Evolutionary conservation across 306 rosid genomes (phyloP).

Genomic region (Cucumis melo): DNA sequence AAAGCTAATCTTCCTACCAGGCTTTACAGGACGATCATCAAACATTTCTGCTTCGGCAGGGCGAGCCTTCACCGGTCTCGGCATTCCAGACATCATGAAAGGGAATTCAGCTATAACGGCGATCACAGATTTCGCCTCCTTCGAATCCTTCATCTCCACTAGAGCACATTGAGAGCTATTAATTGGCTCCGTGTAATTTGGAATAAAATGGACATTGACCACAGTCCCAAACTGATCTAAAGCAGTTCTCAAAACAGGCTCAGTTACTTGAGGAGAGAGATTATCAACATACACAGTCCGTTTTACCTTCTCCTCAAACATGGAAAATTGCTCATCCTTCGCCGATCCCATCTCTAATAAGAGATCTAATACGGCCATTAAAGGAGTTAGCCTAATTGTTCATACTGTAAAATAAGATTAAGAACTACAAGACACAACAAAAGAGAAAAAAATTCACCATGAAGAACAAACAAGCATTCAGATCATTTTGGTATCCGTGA

Average conservation of each 20-base stretch:
- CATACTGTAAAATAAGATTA: neutral
- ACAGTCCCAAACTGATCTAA: constrained; percentile 62
- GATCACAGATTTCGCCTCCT: constrained; percentile 36
- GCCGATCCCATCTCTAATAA: constrained; percentile 32
- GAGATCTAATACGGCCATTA: neutral
- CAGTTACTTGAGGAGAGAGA: constrained; percentile 66
- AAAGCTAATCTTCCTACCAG: constrained; percentile 29
- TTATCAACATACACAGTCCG: constrained; percentile 64
- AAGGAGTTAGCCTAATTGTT: neutral
- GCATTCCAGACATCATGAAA: constrained; percentile 89
- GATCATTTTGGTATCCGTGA: neutral
- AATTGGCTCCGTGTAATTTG: constrained; percentile 41
- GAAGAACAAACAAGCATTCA: neutral
- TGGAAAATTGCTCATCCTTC: constrained; percentile 29
- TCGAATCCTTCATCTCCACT: constrained; percentile 50
- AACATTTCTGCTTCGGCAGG: constrained; percentile 53
- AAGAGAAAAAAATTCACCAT: neutral
- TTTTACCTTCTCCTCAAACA: constrained; percentile 47
- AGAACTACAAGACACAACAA: neutral
- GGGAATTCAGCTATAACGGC: constrained; percentile 21
- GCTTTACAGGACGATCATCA: constrained; percentile 48
- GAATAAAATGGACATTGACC: constrained; percentile 43
- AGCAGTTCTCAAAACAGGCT: constrained; percentile 50
- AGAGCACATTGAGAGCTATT: constrained; percentile 39
- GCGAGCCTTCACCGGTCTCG: constrained; percentile 61